Conservation (phyloP, 768 basidiomycete species). For the Phanerochaete sordida region DNA sequence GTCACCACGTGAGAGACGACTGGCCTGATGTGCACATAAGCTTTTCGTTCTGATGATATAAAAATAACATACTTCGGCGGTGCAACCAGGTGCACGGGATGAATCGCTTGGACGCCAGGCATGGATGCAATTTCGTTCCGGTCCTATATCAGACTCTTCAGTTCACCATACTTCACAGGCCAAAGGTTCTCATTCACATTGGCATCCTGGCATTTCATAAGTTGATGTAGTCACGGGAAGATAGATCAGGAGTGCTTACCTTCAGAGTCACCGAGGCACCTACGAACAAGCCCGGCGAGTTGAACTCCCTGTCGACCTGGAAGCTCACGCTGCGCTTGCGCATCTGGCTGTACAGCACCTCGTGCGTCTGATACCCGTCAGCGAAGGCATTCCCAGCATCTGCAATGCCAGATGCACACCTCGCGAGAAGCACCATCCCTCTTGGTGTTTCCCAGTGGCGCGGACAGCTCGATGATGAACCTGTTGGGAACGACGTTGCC, state of each 20-base stretch:
- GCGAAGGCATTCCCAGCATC: neutral
- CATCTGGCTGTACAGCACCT: slow-evolving; percentile 45
- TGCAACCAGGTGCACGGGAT: slow-evolving; percentile 45
- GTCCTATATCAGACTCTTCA: slow-evolving; percentile 35
- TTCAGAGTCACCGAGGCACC: slow-evolving; percentile 53
- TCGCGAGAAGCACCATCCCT: slow-evolving; percentile 18
- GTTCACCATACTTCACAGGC: neutral
- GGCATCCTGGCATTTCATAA: slow-evolving; percentile 8
- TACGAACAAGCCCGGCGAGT: slow-evolving; percentile 49
- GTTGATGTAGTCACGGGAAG: neutral
- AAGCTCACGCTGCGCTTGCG: slow-evolving; percentile 41
- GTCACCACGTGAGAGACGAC: slow-evolving; percentile 39
- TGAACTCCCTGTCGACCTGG: slow-evolving; percentile 49
- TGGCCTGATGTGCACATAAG: slow-evolving; percentile 31
- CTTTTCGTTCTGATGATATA: neutral
- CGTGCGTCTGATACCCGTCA: slow-evolving; percentile 38
- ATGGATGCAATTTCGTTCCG: slow-evolving; percentile 39
- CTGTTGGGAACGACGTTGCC: slow-evolving; percentile 33
- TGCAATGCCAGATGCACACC: slow-evolving; percentile 4
- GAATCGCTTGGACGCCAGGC: slow-evolving; percentile 54
- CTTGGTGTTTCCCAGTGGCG: slow-evolving; percentile 21
- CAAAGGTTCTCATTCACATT: slow-evolving; percentile 9
- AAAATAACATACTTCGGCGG: slow-evolving; percentile 36
- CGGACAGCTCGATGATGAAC: slow-evolving; percentile 41
- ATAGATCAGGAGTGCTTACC: slow-evolving; percentile 26